Evolutionary conservation across 176 grass and related monocot genomes (phyloP).

Genomic region (Urochloa ruziziensis): DNA sequence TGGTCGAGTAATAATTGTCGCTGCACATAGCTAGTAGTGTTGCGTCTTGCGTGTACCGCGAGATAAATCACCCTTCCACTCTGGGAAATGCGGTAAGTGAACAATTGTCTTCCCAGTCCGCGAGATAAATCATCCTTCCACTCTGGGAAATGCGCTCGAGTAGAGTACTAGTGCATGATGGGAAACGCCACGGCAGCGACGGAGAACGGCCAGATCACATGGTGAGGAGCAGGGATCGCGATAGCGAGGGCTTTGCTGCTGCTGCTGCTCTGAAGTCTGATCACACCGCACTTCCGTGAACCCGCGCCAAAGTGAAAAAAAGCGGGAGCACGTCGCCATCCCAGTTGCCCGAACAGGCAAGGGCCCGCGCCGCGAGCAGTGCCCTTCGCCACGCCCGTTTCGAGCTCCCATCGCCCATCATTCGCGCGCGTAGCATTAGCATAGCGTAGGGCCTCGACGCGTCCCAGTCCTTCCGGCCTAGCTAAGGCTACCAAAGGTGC

Average conservation of each 20-base stretch:
- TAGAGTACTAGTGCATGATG: too few relatives aligned
- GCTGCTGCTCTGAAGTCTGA: not conserved
- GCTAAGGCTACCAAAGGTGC: not conserved
- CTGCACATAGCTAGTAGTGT: too few relatives aligned
- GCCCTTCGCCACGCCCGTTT: conserved; percentile 1
- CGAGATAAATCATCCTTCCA: too few relatives aligned
- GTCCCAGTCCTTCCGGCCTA: not conserved
- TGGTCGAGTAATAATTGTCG: too few relatives aligned
- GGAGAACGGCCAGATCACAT: too few relatives aligned
- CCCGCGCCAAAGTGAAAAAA: not conserved
- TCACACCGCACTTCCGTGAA: not conserved
- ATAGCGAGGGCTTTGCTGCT: not conserved
- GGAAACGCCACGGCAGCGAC: too few relatives aligned
- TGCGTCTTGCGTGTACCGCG: too few relatives aligned
- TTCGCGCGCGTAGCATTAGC: not conserved
- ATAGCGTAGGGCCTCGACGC: not conserved
- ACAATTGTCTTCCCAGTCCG: too few relatives aligned
- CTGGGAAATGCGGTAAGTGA: too few relatives aligned
- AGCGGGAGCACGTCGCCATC: not conserved
- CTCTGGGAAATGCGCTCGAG: too few relatives aligned
- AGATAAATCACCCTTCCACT: too few relatives aligned
- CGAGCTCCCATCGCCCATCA: not conserved
- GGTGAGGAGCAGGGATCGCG: too few relatives aligned
- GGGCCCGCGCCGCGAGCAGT: not conserved
- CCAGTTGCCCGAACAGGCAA: not conserved